Conservation (phyloP, 2,329 filamentous ascomycete species). For the Xylariaceae sp. region DNA sequence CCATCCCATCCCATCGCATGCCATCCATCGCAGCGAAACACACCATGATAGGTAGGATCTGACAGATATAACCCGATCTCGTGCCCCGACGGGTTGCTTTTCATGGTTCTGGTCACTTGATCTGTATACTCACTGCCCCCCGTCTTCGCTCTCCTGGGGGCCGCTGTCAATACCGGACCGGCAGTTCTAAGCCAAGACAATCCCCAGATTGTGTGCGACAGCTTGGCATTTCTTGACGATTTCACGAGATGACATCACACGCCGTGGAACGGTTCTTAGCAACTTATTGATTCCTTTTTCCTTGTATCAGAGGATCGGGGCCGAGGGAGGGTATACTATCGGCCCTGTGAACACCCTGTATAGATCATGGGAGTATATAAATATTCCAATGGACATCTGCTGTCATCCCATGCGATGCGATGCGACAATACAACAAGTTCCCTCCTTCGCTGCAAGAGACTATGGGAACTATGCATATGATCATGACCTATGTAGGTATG, state of each 20-base stretch:
- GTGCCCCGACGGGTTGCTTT: neutral
- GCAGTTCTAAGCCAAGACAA: too few relatives aligned
- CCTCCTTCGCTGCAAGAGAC: neutral
- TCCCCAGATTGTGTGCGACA: neutral
- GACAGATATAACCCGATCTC: slow-evolving; percentile 4
- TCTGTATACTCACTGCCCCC: neutral
- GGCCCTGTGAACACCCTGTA: neutral
- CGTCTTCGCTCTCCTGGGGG: too few relatives aligned
- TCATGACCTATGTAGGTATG: neutral
- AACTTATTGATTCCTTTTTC: neutral
- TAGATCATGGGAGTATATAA: neutral
- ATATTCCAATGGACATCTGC: neutral
- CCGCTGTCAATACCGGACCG: too few relatives aligned
- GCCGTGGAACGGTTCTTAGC: neutral
- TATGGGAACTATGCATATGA: neutral
- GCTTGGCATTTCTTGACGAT: neutral
- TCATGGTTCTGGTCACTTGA: slow-evolving; percentile 1
- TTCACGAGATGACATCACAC: neutral
- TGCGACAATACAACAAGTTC: neutral
- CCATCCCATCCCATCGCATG: neutral
- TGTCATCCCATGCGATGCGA: slow-evolving; percentile 5
- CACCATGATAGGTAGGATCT: slow-evolving; percentile 1
- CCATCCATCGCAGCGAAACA: too few relatives aligned
- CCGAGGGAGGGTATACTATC: too few relatives aligned
- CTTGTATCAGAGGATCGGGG: too few relatives aligned